phyloP scores from a whole-genome alignment of 1,139 yeast species.

The Yamadazyma songkhlaensis region DNA sequence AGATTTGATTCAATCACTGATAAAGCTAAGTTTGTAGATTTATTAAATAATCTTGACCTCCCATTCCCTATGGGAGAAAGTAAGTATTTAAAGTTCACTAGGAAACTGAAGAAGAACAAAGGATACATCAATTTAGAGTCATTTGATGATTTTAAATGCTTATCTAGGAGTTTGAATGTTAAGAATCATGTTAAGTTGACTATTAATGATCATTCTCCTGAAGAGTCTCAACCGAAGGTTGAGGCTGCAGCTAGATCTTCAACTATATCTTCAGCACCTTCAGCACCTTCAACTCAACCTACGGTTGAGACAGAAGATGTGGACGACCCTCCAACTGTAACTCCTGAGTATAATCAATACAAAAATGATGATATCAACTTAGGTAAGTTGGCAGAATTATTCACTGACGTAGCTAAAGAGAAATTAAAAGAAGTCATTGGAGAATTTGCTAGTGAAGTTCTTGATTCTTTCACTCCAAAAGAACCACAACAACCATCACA shows the following conservation, averaged over 20 bases:
- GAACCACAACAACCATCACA: background rate
- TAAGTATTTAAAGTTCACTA: slow-evolving; percentile 13
- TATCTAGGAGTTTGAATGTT: slow-evolving; percentile 47
- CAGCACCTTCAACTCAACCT: slow-evolving; percentile 1
- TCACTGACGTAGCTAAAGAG: slow-evolving; percentile 16
- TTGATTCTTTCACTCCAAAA: slow-evolving; percentile 6
- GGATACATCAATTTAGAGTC: slow-evolving; percentile 39
- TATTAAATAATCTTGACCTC: slow-evolving; percentile 5
- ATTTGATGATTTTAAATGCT: slow-evolving; percentile 41
- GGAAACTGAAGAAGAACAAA: slow-evolving; percentile 46
- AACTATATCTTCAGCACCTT: background rate
- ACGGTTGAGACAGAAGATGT: background rate
- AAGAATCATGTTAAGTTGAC: slow-evolving; percentile 34
- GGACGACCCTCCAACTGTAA: background rate
- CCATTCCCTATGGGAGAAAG: slow-evolving; percentile 10
- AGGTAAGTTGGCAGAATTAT: slow-evolving; percentile 11
- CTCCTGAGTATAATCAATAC: background rate
- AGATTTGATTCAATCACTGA: slow-evolving; percentile 5
- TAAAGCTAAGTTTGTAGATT: slow-evolving; percentile 9
- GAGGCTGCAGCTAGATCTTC: background rate
- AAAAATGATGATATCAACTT: slow-evolving; percentile 7
- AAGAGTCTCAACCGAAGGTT: no score
- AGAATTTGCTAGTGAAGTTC: slow-evolving; percentile 11
- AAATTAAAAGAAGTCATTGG: slow-evolving; percentile 13
- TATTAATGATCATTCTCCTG: slow-evolving; percentile 6